Base-by-base conservation (phyloP, 257 asterid species). In the Nicotiana tomentosiformis region DNA sequence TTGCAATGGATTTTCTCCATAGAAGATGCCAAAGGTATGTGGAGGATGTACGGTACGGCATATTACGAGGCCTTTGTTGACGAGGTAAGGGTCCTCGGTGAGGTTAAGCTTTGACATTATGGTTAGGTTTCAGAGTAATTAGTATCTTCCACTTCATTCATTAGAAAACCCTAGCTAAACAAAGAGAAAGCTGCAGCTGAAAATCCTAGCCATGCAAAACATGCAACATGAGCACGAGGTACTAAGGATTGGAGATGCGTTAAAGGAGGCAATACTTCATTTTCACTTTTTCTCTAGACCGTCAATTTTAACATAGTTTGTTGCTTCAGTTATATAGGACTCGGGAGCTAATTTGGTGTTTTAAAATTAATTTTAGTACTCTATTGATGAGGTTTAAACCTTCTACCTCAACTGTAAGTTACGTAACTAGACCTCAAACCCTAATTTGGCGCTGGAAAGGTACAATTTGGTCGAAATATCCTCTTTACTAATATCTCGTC, bases 1-100 rank as follows among this genome's bases (percentile, higher is more conserved):
- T 1, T 88, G 79, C 56, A 94, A 32, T 0, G 98, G 99, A 85
- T 90, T 91, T 37, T 92, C 78, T 62, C 99, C 98, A 70, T 91
- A 91, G 90, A 93, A 95, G 65, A 93, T 30, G n/a, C 99, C 97
- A n/a, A 86, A 86, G 76, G 92, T 66, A 58, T 88, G 92, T 7
- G 78, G 58, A 70, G 78, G 35, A 70, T 70, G 87, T 46, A 77
- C 65, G 17, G 10, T 4, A 16, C 86, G 69, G 49, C 99, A 96
- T 82, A 90, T 64, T 55, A 83, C 16, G 10, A 82, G 39, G 7
- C 62, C 86, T 10, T 82, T 14, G 10, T 55, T 39, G 33, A 51
- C 29, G 76, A 77, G 32, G 7, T 74, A 14, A 17, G 29, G 37
- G 30, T 51, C 30, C 39, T 70, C 60, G n/a, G 77, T 29, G 61